Evolutionary conservation across 306 rosid species (phyloP).

Genomic region (Vicia faba): DNA sequence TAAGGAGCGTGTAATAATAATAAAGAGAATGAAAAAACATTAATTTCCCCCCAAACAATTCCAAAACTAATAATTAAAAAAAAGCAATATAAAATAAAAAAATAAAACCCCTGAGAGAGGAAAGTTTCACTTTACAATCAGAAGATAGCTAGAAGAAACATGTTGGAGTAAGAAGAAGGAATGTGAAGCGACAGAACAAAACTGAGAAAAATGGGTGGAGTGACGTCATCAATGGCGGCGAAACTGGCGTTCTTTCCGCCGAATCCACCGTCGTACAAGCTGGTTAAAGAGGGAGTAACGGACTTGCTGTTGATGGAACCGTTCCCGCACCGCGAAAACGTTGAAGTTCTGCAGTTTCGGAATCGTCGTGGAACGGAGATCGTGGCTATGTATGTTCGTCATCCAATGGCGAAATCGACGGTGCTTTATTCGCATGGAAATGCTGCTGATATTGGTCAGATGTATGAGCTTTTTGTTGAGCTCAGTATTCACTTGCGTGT

Average conservation of each 20-base stretch:
- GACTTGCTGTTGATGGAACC: conserved; percentile 59
- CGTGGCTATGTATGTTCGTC: conserved; percentile 75
- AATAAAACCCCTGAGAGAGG: conserved; percentile 1
- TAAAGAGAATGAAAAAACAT: neutral
- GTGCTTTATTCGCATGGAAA: conserved; percentile 86
- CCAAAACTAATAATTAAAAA: conserved; percentile 6
- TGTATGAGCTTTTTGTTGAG: conserved; percentile 85
- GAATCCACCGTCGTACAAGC: conserved; percentile 76
- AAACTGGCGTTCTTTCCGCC: conserved; percentile 89
- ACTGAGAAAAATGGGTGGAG: conserved; percentile 65
- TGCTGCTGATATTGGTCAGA: conserved; percentile 86
- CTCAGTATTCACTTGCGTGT: conserved; percentile 75
- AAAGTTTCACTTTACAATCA: neutral
- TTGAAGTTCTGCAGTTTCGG: conserved; percentile 67
- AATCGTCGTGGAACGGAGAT: conserved; percentile 81
- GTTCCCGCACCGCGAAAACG: conserved; percentile 75
- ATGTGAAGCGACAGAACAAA: conserved; percentile 22
- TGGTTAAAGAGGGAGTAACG: conserved; percentile 51
- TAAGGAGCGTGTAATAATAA: neutral
- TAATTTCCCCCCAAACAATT: conserved; percentile 21
- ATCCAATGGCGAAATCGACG: conserved; percentile 78
- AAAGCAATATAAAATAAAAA: neutral
- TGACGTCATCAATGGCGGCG: conserved; percentile 91
- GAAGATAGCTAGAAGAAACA: neutral
- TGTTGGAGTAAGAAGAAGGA: neutral